Conservation (phyloP, 1,284 basidiomycete genomes). For the Spongispora temasekensis region DNA sequence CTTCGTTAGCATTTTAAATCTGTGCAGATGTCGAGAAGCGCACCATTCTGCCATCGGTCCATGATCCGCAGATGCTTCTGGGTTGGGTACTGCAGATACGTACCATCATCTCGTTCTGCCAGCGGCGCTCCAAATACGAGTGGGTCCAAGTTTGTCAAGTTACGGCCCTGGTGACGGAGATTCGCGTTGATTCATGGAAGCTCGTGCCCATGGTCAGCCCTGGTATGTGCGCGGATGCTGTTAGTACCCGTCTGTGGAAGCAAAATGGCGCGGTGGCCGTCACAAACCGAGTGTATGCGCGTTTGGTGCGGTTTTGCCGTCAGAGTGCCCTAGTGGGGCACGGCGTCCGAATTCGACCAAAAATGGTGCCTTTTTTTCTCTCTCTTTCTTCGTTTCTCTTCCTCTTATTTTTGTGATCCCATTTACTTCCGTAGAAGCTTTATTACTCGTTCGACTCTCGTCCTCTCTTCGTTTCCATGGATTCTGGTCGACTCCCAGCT, state of each 20-base stretch:
- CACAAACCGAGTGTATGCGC: slow-evolving; percentile 19
- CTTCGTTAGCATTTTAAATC: slow-evolving; percentile 2
- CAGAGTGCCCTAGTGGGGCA: slow-evolving; percentile 20
- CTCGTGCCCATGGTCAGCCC: not conserved
- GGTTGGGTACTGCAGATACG: not conserved
- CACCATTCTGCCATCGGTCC: slow-evolving; percentile 5
- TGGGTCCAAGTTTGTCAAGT: slow-evolving; percentile 6
- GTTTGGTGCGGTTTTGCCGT: slow-evolving; percentile 34
- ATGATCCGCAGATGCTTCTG: too few relatives aligned
- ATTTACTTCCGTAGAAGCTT: slow-evolving; percentile 2
- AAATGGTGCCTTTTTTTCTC: slow-evolving; percentile 12
- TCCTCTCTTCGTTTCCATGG: slow-evolving; percentile 19
- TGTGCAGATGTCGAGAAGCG: not conserved
- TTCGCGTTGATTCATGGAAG: slow-evolving; percentile 5
- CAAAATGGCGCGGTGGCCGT: slow-evolving; percentile 18
- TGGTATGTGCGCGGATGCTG: slow-evolving; percentile 1
- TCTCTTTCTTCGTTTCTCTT: not conserved
- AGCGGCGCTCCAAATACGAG: slow-evolving; percentile 18
- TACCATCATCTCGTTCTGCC: not conserved
- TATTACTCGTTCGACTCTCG: not conserved
- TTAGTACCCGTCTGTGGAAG: slow-evolving; percentile 16
- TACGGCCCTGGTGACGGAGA: not conserved
- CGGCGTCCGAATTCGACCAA: slow-evolving; percentile 21
- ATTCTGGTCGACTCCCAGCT: slow-evolving; percentile 18
- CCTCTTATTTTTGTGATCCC: slow-evolving; percentile 3